Evolutionary conservation across 2,329 filamentous ascomycete species (phyloP).

Genomic region (Paecilomyces formosus): DNA sequence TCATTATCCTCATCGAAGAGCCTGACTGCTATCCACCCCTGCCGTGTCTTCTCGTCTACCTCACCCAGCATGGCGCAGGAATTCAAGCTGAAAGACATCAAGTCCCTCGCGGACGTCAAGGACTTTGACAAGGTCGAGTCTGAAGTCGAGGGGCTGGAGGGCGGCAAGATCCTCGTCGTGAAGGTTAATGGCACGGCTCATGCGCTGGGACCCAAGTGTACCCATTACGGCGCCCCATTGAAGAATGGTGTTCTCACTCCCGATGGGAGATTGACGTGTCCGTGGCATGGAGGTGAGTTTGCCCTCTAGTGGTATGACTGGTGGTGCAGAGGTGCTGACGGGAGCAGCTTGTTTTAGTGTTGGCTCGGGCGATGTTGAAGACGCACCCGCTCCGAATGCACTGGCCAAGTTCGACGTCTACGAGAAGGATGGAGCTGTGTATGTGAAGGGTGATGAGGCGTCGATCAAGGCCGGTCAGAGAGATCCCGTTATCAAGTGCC

Average conservation of each 20-base stretch:
- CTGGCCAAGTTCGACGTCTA: conserved; percentile 73
- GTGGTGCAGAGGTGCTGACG: conserved; percentile 11
- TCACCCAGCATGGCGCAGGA: conserved; percentile 25
- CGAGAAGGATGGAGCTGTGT: conserved; percentile 76
- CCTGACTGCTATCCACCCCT: not conserved
- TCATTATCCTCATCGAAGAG: not conserved
- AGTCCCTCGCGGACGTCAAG: conserved; percentile 61
- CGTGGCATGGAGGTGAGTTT: conserved; percentile 82
- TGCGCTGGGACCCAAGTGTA: conserved; percentile 75
- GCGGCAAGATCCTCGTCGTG: conserved; percentile 76
- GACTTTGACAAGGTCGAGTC: conserved; percentile 79
- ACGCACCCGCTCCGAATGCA: conserved; percentile 84
- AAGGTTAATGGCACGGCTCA: conserved; percentile 70
- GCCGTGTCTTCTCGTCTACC: conserved; percentile 5
- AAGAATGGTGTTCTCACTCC: conserved; percentile 76
- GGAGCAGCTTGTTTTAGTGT: conserved; percentile 80
- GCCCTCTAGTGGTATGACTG: not conserved
- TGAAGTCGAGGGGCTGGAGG: conserved; percentile 82
- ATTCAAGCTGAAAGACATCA: conserved; percentile 63
- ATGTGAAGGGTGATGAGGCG: conserved; percentile 71
- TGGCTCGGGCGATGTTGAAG: conserved; percentile 84
- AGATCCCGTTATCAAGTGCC: conserved; percentile 66
- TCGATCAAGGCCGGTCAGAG: conserved; percentile 70
- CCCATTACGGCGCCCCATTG: conserved; percentile 86
- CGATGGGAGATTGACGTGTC: conserved; percentile 79